These are phyloP conservation scores for Eucalyptus curtisii DNA, from an alignment of 345 rosid genomes.

Conservation along the genomic window DNA sequence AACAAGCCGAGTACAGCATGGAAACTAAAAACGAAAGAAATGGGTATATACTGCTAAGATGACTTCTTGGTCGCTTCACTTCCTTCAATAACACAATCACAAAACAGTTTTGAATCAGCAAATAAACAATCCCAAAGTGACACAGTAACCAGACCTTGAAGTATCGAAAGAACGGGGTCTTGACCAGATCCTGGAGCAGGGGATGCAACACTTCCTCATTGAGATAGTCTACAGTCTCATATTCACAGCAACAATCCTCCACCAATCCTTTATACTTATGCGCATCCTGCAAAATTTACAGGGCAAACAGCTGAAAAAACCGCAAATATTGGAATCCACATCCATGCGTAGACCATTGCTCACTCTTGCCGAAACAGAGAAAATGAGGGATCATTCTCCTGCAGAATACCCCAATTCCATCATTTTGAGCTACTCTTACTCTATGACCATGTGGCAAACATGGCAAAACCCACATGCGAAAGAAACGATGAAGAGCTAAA, in stretches of 20 bases:
- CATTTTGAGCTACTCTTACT: neutral
- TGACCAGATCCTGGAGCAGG: constrained; percentile 66
- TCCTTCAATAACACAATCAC: neutral
- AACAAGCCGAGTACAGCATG: neutral
- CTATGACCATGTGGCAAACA: neutral
- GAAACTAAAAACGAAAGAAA: neutral
- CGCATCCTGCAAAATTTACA: constrained; percentile 18
- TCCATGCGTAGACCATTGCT: neutral
- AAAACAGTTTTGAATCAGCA: neutral
- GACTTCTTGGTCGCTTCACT: neutral
- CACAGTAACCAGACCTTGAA: constrained; percentile 49
- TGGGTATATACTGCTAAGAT: neutral
- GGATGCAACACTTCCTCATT: constrained; percentile 69
- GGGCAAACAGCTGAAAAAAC: neutral
- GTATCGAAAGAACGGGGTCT: constrained; percentile 72
- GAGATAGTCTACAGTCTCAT: constrained; percentile 67
- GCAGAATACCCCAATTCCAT: neutral
- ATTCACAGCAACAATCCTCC: constrained; percentile 89
- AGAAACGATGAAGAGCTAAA: neutral
- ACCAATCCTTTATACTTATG: constrained; percentile 55
- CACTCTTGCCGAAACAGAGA: neutral
- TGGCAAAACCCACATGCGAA: neutral
- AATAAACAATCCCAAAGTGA: neutral
- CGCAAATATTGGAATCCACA: neutral
- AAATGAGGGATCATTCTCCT: neutral